These are phyloP conservation scores for Chaetomium strumarium DNA, from an alignment of 2,329 filamentous ascomycete species.

Conservation along the genomic window DNA sequence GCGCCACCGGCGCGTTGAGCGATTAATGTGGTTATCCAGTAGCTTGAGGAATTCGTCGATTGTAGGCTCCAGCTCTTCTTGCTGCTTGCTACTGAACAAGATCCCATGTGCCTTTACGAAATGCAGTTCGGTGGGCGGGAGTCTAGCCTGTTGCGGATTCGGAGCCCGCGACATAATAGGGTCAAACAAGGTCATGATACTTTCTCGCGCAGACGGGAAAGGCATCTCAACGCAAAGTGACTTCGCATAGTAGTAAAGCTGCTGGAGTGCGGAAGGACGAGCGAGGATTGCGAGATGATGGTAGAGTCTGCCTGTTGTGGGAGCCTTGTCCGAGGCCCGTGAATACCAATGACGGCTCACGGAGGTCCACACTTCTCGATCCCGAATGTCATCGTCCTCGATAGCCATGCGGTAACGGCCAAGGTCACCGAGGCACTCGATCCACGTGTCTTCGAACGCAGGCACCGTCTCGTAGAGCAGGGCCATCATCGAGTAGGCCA, in stretches of 20 bases:
- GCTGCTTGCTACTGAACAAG: slow-evolving; percentile 49
- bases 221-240: slow-evolving; percentile 62
- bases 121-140: slow-evolving; percentile 46
- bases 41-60: slow-evolving; percentile 44
- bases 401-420: slow-evolving; percentile 82
- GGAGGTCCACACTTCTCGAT: slow-evolving; percentile 74
- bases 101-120: slow-evolving; percentile 61
- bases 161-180: slow-evolving; percentile 39
- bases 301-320: slow-evolving; percentile 71
- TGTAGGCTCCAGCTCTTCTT: slow-evolving; percentile 41
- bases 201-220: slow-evolving; percentile 63
- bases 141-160: slow-evolving; percentile 31
- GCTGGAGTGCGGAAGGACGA: slow-evolving; percentile 61
- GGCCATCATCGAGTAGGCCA: slow-evolving; percentile 86
- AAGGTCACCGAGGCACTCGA: slow-evolving; percentile 85
- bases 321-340: slow-evolving; percentile 70
- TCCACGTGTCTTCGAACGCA: slow-evolving; percentile 81
- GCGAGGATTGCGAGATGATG: slow-evolving; percentile 82
- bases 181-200: slow-evolving; percentile 63
- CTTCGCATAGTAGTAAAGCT: slow-evolving; percentile 68
- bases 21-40: slow-evolving; percentile 53
- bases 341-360: slow-evolving; percentile 81
- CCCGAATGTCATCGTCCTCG: slow-evolving; percentile 70
- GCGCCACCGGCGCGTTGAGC: slow-evolving; percentile 46
- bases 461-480: slow-evolving; percentile 80